Conservation (phyloP, 176 grass and related monocot species). For the Guadua angustifolia region DNA sequence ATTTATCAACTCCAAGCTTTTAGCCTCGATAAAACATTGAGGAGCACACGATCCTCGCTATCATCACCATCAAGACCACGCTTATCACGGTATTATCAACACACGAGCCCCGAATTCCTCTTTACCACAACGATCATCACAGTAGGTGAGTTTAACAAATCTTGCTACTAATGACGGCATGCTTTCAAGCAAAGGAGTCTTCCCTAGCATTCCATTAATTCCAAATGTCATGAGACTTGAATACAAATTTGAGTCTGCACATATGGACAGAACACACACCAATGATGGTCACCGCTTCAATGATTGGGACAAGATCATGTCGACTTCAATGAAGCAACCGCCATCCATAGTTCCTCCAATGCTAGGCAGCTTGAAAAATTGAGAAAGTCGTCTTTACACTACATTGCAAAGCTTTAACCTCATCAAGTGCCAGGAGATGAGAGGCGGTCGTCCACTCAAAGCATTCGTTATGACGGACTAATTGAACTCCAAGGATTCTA, state of each 20-base stretch:
- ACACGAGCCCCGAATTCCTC: too few species aligned
- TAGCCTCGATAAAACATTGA: too few species aligned
- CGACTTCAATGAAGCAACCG: background rate
- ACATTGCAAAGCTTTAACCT: constrained; percentile 32
- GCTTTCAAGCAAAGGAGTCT: too few species aligned
- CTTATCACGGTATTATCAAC: too few species aligned
- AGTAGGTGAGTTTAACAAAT: too few species aligned
- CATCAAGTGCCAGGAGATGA: background rate
- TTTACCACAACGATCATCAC: too few species aligned
- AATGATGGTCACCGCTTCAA: constrained; percentile 14
- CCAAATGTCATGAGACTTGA: too few species aligned
- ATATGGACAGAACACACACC: background rate
- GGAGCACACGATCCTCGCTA: too few species aligned
- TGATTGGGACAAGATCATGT: background rate
- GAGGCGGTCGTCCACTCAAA: background rate
- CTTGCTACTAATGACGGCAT: too few species aligned
- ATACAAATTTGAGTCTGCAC: background rate
- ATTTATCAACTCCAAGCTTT: too few species aligned
- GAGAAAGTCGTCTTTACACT: background rate
- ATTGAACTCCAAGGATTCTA: background rate
- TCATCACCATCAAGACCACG: too few species aligned
- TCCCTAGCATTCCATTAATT: too few species aligned
- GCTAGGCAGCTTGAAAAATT: constrained; percentile 32
- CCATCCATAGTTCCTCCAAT: constrained; percentile 8
- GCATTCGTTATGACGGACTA: background rate